Conservation (phyloP, 2,329 filamentous ascomycete genomes). For the Dryadomyces quercivorus region DNA sequence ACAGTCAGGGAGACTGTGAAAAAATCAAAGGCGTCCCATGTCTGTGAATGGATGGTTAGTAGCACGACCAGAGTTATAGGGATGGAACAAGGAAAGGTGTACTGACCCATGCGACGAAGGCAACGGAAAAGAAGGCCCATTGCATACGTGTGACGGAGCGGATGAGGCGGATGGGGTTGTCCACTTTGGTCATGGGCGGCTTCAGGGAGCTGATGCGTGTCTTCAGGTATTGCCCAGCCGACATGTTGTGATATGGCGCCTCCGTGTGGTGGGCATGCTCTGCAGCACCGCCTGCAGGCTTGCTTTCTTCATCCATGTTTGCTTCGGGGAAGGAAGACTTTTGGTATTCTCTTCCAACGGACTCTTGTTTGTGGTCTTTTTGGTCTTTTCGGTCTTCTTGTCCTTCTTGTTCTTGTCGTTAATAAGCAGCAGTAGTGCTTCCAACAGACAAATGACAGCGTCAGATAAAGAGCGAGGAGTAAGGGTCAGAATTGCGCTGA, state of each 20-base stretch:
- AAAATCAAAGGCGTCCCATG: constrained; percentile 74
- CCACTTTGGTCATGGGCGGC: constrained; percentile 43
- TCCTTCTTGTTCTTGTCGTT: too few relatives aligned
- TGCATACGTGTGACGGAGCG: constrained; percentile 49
- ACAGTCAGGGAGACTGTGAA: constrained; percentile 72
- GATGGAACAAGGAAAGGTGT: too few relatives aligned
- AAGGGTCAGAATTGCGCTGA: background rate
- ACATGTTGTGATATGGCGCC: constrained; percentile 37
- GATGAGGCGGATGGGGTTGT: constrained; percentile 60
- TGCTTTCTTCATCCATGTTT: background rate
- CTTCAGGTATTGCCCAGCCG: constrained; percentile 29
- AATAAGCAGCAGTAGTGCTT: too few relatives aligned
- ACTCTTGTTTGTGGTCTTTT: too few relatives aligned
- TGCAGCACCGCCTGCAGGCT: background rate
- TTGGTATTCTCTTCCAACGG: too few relatives aligned
- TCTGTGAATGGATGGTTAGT: constrained; percentile 17
- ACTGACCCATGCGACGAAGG: constrained; percentile 53
- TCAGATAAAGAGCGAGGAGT: background rate
- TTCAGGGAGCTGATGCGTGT: constrained; percentile 44
- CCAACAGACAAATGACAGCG: too few relatives aligned
- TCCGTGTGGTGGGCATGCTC: constrained; percentile 9
- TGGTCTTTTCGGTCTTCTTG: too few relatives aligned
- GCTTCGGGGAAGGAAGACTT: too few relatives aligned
- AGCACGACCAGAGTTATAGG: background rate
- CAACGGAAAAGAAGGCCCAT: constrained; percentile 68